These are phyloP conservation scores for Amylocarpus encephaloides DNA, from an alignment of 2,329 filamentous ascomycete species.

Conservation along the genomic window DNA sequence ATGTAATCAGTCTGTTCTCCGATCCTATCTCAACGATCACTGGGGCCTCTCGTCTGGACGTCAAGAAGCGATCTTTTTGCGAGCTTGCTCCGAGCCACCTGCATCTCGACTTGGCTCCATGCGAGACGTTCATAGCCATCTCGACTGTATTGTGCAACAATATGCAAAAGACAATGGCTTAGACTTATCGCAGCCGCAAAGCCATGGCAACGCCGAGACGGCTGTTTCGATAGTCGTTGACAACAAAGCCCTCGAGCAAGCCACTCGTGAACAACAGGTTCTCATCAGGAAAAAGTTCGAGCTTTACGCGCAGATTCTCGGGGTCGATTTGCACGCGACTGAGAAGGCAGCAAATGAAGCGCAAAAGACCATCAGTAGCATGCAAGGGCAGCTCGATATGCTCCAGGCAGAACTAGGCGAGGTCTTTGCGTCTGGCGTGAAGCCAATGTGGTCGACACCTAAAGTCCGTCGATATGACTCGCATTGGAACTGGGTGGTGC, in stretches of 20 bases:
- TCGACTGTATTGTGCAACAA: not conserved
- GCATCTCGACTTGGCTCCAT: slow-evolving; percentile 78
- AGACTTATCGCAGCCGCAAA: slow-evolving; percentile 34
- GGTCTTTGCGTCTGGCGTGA: slow-evolving; percentile 28
- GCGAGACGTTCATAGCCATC: slow-evolving; percentile 66
- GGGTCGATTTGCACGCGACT: no score
- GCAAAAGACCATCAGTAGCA: no score
- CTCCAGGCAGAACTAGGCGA: slow-evolving; percentile 31
- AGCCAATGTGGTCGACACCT: slow-evolving; percentile 26
- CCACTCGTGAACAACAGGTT: no score
- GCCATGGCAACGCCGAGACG: no score
- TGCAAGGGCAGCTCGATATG: slow-evolving; percentile 19
- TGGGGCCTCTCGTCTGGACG: slow-evolving; percentile 81
- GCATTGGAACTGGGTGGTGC: slow-evolving; percentile 31
- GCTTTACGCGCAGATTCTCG: no score
- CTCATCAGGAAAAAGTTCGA: no score
- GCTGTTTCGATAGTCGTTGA: no score
- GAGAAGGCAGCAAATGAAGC: no score
- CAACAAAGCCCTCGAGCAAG: no score
- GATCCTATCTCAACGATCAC: slow-evolving; percentile 85
- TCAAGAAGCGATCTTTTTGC: slow-evolving; percentile 79
- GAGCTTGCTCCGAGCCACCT: slow-evolving; percentile 86
- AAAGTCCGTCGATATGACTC: slow-evolving; percentile 32
- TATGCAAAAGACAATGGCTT: not conserved
- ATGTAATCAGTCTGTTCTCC: slow-evolving; percentile 89